A percentile compares a stretch with the other conserved stretches of the same genome.
Evolutionary conservation across 1,284 basidiomycete species (phyloP).

Genomic region (Termitomyces sp.): DNA sequence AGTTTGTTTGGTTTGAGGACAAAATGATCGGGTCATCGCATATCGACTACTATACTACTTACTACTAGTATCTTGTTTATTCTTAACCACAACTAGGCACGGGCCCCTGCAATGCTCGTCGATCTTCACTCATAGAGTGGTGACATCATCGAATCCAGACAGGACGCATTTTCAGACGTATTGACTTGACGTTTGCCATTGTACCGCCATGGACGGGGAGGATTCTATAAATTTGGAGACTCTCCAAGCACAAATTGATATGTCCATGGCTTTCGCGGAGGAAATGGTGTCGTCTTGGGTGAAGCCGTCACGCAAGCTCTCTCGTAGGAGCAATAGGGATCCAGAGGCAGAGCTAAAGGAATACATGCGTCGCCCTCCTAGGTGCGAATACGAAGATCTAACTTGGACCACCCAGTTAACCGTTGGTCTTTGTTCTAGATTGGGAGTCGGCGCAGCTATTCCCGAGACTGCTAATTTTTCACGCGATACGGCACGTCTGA

Average conservation of each 20-base stretch:
- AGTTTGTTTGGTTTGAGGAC: background rate
- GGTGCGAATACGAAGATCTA: constrained; percentile 38
- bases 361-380: constrained; percentile 59
- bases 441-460: constrained; percentile 65
- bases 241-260: constrained; percentile 70
- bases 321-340: constrained; percentile 30
- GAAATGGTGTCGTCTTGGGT: constrained; percentile 72
- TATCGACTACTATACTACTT: too few relatives aligned
- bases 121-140: background rate
- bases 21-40: too few relatives aligned
- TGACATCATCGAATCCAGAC: background rate
- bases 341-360: constrained; percentile 58
- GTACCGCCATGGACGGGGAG: constrained; percentile 26
- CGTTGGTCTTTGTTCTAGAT: constrained; percentile 31
- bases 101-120: constrained; percentile 5
- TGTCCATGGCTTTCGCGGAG: constrained; percentile 71
- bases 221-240: constrained; percentile 58
- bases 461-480: constrained; percentile 40
- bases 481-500: constrained; percentile 49
- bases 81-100: background rate
- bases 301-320: constrained; percentile 38
- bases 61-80: constrained; percentile 1
- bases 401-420: background rate
- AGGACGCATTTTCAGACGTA: background rate
- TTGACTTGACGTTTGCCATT: constrained; percentile 7